Conservation (phyloP, 73 alveolate species). For the Halteria grandinella region DNA sequence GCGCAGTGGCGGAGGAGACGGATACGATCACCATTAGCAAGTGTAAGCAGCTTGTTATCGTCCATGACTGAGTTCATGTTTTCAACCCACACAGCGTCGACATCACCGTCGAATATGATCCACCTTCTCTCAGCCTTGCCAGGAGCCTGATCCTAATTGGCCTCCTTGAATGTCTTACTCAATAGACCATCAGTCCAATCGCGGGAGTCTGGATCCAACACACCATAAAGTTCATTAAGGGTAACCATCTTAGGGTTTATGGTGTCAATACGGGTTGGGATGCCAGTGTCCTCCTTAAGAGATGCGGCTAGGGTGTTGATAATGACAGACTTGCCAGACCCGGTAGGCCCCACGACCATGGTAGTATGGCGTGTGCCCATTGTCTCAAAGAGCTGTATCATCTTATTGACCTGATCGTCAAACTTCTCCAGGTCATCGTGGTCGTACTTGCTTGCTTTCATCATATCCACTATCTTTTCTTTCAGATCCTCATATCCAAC, state of each 20-base stretch:
- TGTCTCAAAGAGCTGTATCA: constrained; percentile 97
- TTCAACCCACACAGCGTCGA: constrained; percentile 99
- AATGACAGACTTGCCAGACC: constrained; percentile 98
- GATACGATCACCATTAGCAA: constrained; percentile 99
- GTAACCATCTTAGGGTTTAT: constrained; percentile 93
- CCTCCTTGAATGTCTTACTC: constrained; percentile 83
- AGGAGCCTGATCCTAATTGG: constrained; percentile 74
- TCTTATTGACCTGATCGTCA: constrained; percentile 95
- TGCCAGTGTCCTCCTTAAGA: constrained; percentile 59
- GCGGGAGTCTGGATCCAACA: constrained; percentile 89
- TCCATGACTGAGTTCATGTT: constrained; percentile 99
- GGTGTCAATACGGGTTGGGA: constrained; percentile 65
- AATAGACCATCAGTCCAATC: constrained; percentile 98
- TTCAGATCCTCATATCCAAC: constrained; percentile 91
- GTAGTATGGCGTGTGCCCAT: constrained; percentile 98
- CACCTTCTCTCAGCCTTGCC: constrained; percentile 84
- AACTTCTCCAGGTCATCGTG: constrained; percentile 71
- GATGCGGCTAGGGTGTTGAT: constrained; percentile 88
- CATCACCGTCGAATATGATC: constrained; percentile 99
- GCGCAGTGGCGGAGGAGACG: constrained; percentile 93
- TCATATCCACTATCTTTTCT: constrained; percentile 85
- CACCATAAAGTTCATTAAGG: constrained; percentile 81
- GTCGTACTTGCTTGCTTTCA: constrained; percentile 70
- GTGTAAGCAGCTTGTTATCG: constrained; percentile 97
- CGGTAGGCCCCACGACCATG: constrained; percentile 99